Base-by-base conservation (phyloP, 1,284 basidiomycete species). In the Apiotrichum veenhuisii region DNA sequence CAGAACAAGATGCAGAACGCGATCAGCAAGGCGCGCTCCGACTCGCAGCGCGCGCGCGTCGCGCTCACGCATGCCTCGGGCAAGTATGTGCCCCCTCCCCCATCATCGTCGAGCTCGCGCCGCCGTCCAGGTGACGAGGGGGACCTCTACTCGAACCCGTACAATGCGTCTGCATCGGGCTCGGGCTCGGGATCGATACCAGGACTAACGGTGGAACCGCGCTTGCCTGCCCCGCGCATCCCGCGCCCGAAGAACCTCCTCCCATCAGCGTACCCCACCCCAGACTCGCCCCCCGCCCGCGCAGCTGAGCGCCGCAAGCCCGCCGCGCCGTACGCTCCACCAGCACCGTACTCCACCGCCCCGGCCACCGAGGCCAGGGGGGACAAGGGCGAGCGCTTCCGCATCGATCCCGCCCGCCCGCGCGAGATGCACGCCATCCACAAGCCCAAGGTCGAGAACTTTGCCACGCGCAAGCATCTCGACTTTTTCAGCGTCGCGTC, bases 1-100 rank as follows among this genome's bases (percentile, higher is more conserved):
- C 47, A 25, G 46, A 46, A 22, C 30, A 37, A 55, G 37, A 53
- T 53, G 4, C 50, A 60, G 23, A 49, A 34, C 14, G 60, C 66
- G 2, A 62, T 74, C 1, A 65, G 63, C 22, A 73, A 69, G 58
- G 73, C 73, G 1, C 59, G 70, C 22, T 48, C 52, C 5, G 73
- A 75, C 25, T 64, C 66, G 1, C 66, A 71, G 37, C 63, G 72
- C 17, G 67, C 69, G 8, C 53, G 72, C 18, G 55, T 74, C 8
- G 70, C 72, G 0, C 59, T 75, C 38, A 74, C 72, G 1, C 69
- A 74, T 47, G 71, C 72, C 17, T 65, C 66, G 3, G 72, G 73
- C 5, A 61, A 60, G 47, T 71, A 61, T 45, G 51, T 69, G 18
- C 66, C 69, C 5, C 68, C 68, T 0, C 43, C 69, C 3, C 30